phyloP scores from a whole-genome alignment of 1,284 basidiomycete genomes.

The Baeospora myosura region DNA sequence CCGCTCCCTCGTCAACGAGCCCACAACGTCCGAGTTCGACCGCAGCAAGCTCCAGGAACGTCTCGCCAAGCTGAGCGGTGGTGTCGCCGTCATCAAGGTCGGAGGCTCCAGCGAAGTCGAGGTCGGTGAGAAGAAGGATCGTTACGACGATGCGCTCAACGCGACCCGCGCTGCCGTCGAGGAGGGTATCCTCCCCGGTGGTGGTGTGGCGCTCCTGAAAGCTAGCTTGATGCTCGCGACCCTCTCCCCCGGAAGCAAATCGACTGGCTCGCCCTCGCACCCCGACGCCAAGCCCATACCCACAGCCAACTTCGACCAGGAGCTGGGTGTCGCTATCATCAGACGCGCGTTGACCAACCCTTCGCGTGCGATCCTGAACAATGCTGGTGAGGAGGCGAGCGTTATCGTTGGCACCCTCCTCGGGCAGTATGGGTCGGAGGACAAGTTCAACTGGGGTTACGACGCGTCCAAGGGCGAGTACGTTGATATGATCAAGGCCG shows the following conservation, averaged over 20 bases:
- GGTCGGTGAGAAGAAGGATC: conserved; percentile 99
- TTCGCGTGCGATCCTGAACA: conserved; percentile 84
- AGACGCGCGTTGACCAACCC: conserved; percentile 81
- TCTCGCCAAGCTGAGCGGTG: conserved; percentile 90
- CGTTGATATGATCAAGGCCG: conserved; percentile 89
- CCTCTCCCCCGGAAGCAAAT: conserved; percentile 38
- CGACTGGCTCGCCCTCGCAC: conserved; percentile 32
- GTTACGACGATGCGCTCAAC: conserved; percentile 96
- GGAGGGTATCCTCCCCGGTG: conserved; percentile 95
- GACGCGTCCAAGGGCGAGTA: conserved; percentile 90
- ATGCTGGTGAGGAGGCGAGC: conserved; percentile 91
- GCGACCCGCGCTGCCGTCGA: conserved; percentile 97
- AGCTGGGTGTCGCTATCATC: conserved; percentile 93
- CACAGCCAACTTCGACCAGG: conserved; percentile 95
- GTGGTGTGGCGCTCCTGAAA: conserved; percentile 88
- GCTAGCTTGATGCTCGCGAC: conserved; percentile 76
- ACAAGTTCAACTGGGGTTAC: conserved; percentile 84
- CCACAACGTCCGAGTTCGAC: conserved; percentile 90
- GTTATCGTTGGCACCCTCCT: conserved; percentile 89
- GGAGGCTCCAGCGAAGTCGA: conserved; percentile 93
- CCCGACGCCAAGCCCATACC: conserved; percentile 61
- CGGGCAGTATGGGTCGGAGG: conserved; percentile 54
- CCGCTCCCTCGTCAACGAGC: conserved; percentile 76
- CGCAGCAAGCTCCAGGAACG: conserved; percentile 94
- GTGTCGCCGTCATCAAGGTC: conserved; percentile 98